Percentiles rank a stretch among this genome's conserved stretches.
Conservation (phyloP, 805 yeast genomes). For the Candida maesae region DNA sequence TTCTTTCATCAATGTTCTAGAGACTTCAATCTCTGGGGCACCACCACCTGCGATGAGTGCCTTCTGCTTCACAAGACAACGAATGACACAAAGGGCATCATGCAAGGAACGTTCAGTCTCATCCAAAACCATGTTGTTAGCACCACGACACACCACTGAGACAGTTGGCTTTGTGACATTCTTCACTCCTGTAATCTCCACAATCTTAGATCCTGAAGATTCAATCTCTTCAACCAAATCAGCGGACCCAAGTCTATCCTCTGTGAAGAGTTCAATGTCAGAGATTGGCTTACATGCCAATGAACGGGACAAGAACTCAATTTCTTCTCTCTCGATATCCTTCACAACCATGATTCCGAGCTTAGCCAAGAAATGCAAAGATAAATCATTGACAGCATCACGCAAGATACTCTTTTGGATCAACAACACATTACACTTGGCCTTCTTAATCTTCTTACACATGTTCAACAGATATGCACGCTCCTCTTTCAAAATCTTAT, state of each 20-base stretch:
- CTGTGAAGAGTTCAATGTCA: constrained; percentile 88
- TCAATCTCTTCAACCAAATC: constrained; percentile 80
- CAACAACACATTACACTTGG: constrained; percentile 86
- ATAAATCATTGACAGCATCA: constrained; percentile 83
- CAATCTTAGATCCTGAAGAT: constrained; percentile 56
- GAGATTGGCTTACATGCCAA: constrained; percentile 96
- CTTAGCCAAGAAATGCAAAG: constrained; percentile 91
- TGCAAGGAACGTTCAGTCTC: constrained; percentile 97
- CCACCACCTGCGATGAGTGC: constrained; percentile 99
- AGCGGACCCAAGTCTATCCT: constrained; percentile 88
- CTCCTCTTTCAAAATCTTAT: constrained; percentile 95
- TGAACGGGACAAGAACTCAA: constrained; percentile 79
- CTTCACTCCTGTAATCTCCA: constrained; percentile 80
- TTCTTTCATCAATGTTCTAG: constrained; percentile 87
- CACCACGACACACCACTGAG: constrained; percentile 92
- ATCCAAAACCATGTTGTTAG: constrained; percentile 83
- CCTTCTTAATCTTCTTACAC: constrained; percentile 93
- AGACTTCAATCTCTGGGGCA: constrained; percentile 97
- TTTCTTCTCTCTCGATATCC: constrained; percentile 96
- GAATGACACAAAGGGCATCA: constrained; percentile 93
- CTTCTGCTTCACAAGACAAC: constrained; percentile 78
- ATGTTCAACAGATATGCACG: constrained; percentile 91
- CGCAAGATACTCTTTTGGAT: constrained; percentile 91
- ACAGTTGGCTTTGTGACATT: constrained; percentile 76
- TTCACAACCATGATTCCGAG: constrained; percentile 90